These are phyloP conservation scores for Wickerhamiella musiphila DNA, from an alignment of 805 yeast genomes.

Conservation along the genomic window DNA sequence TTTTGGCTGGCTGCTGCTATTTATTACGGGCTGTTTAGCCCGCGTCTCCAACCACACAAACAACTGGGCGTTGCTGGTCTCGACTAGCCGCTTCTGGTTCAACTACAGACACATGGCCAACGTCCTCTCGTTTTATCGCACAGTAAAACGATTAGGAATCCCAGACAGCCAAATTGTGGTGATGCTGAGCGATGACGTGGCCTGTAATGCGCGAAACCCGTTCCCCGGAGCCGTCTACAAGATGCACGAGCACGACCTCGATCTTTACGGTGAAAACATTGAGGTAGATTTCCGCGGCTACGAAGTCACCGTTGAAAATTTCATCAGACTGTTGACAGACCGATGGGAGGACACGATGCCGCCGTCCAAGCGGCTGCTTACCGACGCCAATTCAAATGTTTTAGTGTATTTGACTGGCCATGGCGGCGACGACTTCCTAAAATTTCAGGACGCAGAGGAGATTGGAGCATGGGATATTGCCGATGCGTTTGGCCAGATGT, in stretches of 20 bases:
- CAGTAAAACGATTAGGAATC: constrained; percentile 88
- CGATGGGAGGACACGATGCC: constrained; percentile 94
- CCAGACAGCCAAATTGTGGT: constrained; percentile 95
- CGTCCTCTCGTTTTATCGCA: constrained; percentile 81
- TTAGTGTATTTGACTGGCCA: constrained; percentile 95
- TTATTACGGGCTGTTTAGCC: no score
- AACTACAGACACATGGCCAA: constrained; percentile 97
- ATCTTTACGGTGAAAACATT: constrained; percentile 81
- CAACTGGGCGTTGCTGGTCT: constrained; percentile 77
- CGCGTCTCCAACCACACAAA: constrained; percentile 34
- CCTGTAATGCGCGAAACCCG: constrained; percentile 90
- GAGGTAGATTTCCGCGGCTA: constrained; percentile 96
- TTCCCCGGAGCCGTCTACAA: constrained; percentile 94
- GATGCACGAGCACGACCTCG: constrained; percentile 80
- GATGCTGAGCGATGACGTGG: constrained; percentile 93
- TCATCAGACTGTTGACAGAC: constrained; percentile 80
- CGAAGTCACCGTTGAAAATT: constrained; percentile 95
- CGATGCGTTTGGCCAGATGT: constrained; percentile 94
- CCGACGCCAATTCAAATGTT: constrained; percentile 88
- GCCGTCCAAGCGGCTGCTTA: constrained; percentile 69
- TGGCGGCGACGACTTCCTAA: constrained; percentile 94
- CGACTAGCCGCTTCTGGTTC: constrained; percentile 96
- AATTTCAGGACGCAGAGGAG: constrained; percentile 97
- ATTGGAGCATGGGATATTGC: constrained; percentile 91
- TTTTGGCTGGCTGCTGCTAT: no score